Evolutionary conservation across 2,329 filamentous ascomycete species (phyloP).

Genomic region (Aspergillus amoenus): DNA sequence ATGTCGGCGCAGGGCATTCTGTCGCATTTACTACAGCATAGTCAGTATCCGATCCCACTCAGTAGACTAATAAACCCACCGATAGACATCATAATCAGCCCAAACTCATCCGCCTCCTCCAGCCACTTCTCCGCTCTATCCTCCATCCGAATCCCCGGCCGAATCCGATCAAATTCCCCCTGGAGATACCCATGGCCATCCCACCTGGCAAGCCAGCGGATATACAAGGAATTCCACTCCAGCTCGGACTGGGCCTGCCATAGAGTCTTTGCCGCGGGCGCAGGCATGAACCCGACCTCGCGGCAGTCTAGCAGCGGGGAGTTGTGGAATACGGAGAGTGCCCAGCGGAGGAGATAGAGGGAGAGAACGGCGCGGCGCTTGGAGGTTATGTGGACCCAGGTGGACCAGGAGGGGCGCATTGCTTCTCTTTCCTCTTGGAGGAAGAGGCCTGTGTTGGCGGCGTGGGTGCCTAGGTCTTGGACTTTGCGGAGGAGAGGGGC

Average conservation of each 20-base stretch:
- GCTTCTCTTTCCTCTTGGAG: conserved; percentile 4
- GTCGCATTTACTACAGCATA: conserved; percentile 4
- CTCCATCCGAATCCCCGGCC: neutral
- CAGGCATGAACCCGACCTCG: neutral
- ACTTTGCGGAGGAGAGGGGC: conserved; percentile 1
- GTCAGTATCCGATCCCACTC: neutral
- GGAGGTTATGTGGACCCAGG: conserved; percentile 8
- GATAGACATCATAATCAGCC: conserved; percentile 9
- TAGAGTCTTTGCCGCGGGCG: conserved; percentile 5
- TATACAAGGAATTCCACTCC: conserved; percentile 7
- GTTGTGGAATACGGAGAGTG: neutral
- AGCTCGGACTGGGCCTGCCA: conserved; percentile 3
- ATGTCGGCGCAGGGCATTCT: neutral
- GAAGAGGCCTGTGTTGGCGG: neutral
- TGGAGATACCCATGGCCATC: conserved; percentile 5
- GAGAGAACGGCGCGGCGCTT: conserved; percentile 5
- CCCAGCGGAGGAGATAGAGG: conserved; percentile 5
- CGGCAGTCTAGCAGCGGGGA: neutral
- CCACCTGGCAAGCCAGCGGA: conserved; percentile 7
- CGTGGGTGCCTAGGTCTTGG: neutral
- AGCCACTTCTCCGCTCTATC: conserved; percentile 6
- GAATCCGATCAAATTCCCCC: conserved; percentile 2
- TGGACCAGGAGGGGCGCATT: neutral
- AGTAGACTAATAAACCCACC: neutral
- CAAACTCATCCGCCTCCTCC: conserved; percentile 11